Conservation (phyloP, 305 asterid species). For the Plantago lanceolata region DNA sequence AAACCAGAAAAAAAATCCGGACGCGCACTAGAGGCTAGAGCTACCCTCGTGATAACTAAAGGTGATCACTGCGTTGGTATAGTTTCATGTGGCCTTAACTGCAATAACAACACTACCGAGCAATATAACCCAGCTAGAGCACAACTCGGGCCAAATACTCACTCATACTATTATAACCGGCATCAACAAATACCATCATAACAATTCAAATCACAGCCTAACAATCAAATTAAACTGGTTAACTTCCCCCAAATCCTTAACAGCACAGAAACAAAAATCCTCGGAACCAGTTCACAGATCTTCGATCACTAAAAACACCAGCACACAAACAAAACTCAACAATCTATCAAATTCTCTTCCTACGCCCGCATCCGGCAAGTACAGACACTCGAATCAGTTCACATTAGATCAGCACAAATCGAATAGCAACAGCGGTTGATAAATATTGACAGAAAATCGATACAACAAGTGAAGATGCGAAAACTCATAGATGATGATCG, state of each 20-base stretch:
- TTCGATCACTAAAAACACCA: constrained; percentile 8
- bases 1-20: no score
- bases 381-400: background rate
- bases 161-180: background rate
- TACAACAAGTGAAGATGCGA: background rate
- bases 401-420: constrained; percentile 1
- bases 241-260: background rate
- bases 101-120: background rate
- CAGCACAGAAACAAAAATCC: background rate
- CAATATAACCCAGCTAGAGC: background rate
- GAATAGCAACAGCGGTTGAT: background rate
- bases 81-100: background rate
- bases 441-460: background rate
- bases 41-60: background rate
- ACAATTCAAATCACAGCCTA: constrained; percentile 11
- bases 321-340: constrained; percentile 2
- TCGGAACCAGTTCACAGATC: constrained; percentile 13
- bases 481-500: background rate
- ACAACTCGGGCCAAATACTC: background rate
- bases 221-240: constrained; percentile 24
- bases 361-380: background rate
- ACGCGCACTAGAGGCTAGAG: background rate
- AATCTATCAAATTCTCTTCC: background rate
- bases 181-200: background rate
- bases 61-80: background rate